phyloP scores from a whole-genome alignment of 2,329 filamentous ascomycete species.

The Bipolaris cookei region DNA sequence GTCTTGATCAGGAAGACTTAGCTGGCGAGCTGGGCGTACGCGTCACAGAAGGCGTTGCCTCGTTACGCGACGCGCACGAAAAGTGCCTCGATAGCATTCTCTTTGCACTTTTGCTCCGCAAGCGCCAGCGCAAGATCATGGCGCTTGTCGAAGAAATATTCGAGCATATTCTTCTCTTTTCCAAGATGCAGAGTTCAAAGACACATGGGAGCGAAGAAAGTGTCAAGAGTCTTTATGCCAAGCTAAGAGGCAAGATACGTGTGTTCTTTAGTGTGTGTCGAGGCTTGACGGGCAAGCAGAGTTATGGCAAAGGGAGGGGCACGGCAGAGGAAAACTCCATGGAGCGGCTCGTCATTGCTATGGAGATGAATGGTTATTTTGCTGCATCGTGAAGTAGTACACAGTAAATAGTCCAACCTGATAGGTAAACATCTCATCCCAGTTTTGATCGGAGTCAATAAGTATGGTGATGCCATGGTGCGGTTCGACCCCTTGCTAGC shows the following conservation, averaged over 20 bases:
- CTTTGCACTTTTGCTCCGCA: constrained; percentile 73
- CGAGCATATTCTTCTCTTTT: constrained; percentile 71
- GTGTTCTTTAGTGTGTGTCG: constrained; percentile 77
- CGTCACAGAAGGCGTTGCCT: constrained; percentile 66
- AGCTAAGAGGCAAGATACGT: constrained; percentile 73
- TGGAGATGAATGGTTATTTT: constrained; percentile 77
- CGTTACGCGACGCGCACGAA: constrained; percentile 73
- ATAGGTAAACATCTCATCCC: background rate
- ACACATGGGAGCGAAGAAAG: constrained; percentile 33
- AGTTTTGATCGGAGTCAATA: background rate
- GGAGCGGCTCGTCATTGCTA: constrained; percentile 69
- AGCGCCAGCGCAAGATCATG: constrained; percentile 75
- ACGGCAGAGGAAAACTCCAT: constrained; percentile 64
- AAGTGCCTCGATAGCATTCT: constrained; percentile 76
- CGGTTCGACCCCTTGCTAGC: too few relatives aligned
- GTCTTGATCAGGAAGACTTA: constrained; percentile 55
- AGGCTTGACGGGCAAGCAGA: constrained; percentile 68
- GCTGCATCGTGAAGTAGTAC: constrained; percentile 2
- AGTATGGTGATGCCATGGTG: background rate
- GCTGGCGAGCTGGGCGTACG: constrained; percentile 56
- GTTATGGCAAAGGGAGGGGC: constrained; percentile 47
- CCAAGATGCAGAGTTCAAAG: constrained; percentile 36
- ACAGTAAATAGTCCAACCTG: background rate
- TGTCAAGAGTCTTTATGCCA: constrained; percentile 62
- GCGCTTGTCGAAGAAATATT: constrained; percentile 80